phyloP scores from a whole-genome alignment of 2,329 filamentous ascomycete genomes.

The Aspergillus clavatus region DNA sequence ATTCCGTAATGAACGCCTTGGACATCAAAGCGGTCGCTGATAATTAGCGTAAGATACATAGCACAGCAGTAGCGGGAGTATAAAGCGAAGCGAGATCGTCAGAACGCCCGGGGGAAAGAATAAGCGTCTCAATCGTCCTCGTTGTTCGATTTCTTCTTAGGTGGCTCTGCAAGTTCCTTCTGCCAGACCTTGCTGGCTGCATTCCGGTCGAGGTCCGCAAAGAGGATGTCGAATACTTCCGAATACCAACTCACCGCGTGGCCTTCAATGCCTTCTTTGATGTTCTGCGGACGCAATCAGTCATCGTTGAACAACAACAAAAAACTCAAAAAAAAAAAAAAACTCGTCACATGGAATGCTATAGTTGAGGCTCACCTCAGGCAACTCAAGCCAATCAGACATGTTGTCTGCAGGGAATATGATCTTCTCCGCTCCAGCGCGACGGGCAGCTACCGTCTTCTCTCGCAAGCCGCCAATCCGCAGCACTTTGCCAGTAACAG shows the following conservation, averaged over 20 bases:
- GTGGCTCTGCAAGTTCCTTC: conserved; percentile 54
- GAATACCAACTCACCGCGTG: conserved; percentile 88
- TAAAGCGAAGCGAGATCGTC: conserved; percentile 14
- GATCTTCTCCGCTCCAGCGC: conserved; percentile 87
- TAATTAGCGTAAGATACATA: conserved; percentile 10
- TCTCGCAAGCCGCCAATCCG: conserved; percentile 90
- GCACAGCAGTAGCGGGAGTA: conserved; percentile 10
- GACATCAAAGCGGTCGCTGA: conserved; percentile 17
- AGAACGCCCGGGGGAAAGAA: conserved; percentile 1
- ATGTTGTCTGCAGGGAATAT: conserved; percentile 94
- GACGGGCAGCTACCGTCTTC: conserved; percentile 92
- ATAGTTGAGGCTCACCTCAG: conserved; percentile 66
- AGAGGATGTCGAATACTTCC: conserved; percentile 88
- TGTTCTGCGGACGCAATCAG: conserved; percentile 62
- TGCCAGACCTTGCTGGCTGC: conserved; percentile 70
- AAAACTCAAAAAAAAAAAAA: no score
- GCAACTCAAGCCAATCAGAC: conserved; percentile 95
- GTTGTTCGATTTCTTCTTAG: conserved; percentile 44
- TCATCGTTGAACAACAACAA: conserved; percentile 6
- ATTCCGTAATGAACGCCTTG: conserved; percentile 30
- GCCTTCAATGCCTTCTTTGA: conserved; percentile 93
- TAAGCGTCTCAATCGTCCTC: conserved; percentile 23
- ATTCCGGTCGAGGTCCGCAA: conserved; percentile 70
- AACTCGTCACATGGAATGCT: not conserved
- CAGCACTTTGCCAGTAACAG: conserved; percentile 92